Conservation (phyloP, 768 basidiomycete genomes). For the Mycena alexandri region DNA sequence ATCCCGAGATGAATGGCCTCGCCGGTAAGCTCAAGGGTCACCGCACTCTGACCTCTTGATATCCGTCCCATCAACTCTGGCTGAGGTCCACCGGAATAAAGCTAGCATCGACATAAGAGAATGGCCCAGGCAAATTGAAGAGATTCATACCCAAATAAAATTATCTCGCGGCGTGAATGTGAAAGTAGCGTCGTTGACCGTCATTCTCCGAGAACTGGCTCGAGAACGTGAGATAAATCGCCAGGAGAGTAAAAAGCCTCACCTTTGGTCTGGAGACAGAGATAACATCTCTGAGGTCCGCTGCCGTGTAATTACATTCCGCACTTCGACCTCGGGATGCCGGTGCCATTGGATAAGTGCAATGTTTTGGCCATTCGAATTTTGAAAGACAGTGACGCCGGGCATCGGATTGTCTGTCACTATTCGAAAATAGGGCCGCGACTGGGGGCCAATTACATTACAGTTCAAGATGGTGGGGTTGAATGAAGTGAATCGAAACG, state of each 20-base stretch:
- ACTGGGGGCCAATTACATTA: slow-evolving; percentile 48
- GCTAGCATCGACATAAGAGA: neutral
- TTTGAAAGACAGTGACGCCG: slow-evolving; percentile 53
- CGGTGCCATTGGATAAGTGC: slow-evolving; percentile 58
- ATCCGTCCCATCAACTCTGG: slow-evolving; percentile 55
- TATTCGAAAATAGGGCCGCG: slow-evolving; percentile 54
- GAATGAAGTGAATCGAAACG: slow-evolving; percentile 36
- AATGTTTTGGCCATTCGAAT: slow-evolving; percentile 50
- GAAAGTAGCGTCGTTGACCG: slow-evolving; percentile 13
- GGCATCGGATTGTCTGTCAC: slow-evolving; percentile 50
- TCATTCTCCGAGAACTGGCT: slow-evolving; percentile 28
- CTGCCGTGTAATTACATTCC: slow-evolving; percentile 48
- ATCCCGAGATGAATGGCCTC: slow-evolving; percentile 61
- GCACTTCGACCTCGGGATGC: slow-evolving; percentile 51
- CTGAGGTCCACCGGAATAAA: slow-evolving; percentile 9
- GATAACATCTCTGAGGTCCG: slow-evolving; percentile 55
- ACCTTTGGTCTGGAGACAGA: slow-evolving; percentile 55
- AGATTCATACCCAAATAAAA: slow-evolving; percentile 38
- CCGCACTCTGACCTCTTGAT: slow-evolving; percentile 41
- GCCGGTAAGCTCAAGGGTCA: slow-evolving; percentile 60
- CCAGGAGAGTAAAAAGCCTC: neutral
- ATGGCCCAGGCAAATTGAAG: too few relatives aligned
- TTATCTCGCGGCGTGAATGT: slow-evolving; percentile 33
- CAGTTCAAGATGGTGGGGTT: slow-evolving; percentile 51
- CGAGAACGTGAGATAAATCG: neutral